Base-by-base conservation (phyloP, 2,329 filamentous ascomycete genomes). In the Apiospora hydei region DNA sequence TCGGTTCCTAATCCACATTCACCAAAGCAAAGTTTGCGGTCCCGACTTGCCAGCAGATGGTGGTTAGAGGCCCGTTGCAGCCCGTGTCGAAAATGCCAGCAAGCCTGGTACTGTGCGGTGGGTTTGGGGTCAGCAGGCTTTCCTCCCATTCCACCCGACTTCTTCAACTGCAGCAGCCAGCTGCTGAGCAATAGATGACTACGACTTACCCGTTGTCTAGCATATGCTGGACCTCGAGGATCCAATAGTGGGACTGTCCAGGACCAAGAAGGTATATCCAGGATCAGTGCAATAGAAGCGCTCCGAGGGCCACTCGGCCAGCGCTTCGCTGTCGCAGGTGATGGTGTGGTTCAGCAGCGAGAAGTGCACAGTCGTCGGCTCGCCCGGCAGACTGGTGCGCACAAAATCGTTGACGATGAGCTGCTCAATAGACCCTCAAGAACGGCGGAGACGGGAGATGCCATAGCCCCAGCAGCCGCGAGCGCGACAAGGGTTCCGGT, bases 291-390 rank as follows among this genome's bases (percentile, higher is more conserved):
- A 67, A 11, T 21, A 8, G 18, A 67, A 67, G 41, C 41, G 21
- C 41, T 43, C 26, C 66, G 66, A 67, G 1, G 66, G 66, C 7
- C 11, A 34, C 41, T 67, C 66, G 41, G 41, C 10, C 24, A 67
- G n/a, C 41, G 66, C n/a, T 5, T 13, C n/a, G 66, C 41, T 46
- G 66, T 67, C 24, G 41, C 66, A 67, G 26, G 6, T 67, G 13
- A 67, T 46, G 11, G 66, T 16, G 66, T 67, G 66, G 41, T 67
- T 11, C 41, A 26, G 13, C 14, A 67, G 34, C 1, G 24, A 26
- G 41, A 67, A 67, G 14, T 46, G 41, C 41, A 67, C 41, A 11
- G 66, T 67, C 41, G 66, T 67, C 41, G 41, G 41, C 41, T 30
- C n/a, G 41, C 66, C 66, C n/a, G 41, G 10, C 11, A 43, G 11